These are phyloP conservation scores for Rhizophora mangle DNA, from an alignment of 345 rosid genomes.

Conservation along the genomic window DNA sequence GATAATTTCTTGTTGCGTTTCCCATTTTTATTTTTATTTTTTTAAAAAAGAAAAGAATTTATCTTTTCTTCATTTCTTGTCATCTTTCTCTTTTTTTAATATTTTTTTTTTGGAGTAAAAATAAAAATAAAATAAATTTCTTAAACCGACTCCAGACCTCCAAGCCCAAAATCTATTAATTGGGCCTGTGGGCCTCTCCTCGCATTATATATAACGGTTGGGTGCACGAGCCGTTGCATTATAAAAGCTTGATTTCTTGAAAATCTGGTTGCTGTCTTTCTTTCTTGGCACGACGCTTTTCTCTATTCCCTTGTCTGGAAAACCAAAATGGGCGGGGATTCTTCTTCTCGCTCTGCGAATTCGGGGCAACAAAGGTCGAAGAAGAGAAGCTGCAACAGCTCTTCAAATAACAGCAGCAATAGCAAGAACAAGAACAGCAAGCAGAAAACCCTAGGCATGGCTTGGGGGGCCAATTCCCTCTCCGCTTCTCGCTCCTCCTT, in stretches of 20 bases:
- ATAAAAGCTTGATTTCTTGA: background rate
- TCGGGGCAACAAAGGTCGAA: conserved; percentile 43
- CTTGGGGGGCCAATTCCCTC: conserved; percentile 78
- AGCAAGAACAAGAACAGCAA: conserved; percentile 43
- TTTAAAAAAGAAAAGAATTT: too few relatives aligned
- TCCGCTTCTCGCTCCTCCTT: conserved; percentile 31
- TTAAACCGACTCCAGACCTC: too few relatives aligned
- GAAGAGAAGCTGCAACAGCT: conserved; percentile 51
- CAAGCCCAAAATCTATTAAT: too few relatives aligned
- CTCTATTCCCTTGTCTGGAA: background rate
- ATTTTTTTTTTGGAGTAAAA: too few relatives aligned
- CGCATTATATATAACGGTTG: background rate
- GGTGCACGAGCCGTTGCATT: too few relatives aligned
- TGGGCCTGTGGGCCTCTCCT: too few relatives aligned
- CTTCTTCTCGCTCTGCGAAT: conserved; percentile 41
- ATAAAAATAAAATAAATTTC: too few relatives aligned
- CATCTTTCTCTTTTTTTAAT: too few relatives aligned
- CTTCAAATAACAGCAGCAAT: conserved; percentile 32
- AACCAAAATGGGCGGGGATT: conserved; percentile 39
- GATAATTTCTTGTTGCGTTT: too few relatives aligned
- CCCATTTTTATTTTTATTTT: too few relatives aligned
- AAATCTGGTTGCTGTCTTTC: conserved; percentile 15
- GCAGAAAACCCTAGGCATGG: conserved; percentile 90
- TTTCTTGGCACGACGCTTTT: conserved; percentile 22
- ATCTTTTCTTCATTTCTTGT: too few relatives aligned